phyloP scores from a whole-genome alignment of 2,329 filamentous ascomycete species.

The Neofusicoccum cordaticola region DNA sequence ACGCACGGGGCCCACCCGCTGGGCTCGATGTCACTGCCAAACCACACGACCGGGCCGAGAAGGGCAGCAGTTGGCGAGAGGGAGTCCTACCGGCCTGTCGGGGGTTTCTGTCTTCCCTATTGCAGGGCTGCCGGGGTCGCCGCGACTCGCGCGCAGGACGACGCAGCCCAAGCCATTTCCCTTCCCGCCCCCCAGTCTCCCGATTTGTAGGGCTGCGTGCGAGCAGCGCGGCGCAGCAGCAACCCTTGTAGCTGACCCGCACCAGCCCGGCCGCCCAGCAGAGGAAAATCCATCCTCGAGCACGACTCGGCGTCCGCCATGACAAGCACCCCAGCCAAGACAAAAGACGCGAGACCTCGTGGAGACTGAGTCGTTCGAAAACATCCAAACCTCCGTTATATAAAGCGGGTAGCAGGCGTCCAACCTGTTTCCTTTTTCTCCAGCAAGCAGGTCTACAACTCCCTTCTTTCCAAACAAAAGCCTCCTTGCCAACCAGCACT shows the following conservation, averaged over 20 bases:
- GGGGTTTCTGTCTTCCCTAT: neutral
- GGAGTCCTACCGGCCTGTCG: neutral
- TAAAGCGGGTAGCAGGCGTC: neutral
- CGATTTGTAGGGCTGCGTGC: neutral
- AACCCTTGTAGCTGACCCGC: neutral
- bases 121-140: neutral
- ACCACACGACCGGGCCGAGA: neutral
- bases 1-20: neutral
- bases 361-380: neutral
- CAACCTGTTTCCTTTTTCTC: neutral
- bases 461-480: neutral
- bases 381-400: neutral
- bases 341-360: neutral
- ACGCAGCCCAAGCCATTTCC: neutral
- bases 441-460: neutral
- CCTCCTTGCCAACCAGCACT: neutral
- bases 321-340: neutral
- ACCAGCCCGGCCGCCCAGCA: neutral
- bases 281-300: neutral
- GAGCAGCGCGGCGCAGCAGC: neutral
- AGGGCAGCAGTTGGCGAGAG: neutral
- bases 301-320: no score
- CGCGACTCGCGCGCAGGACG: neutral
- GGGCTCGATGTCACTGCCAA: neutral
- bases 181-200: neutral